Base-by-base conservation (phyloP, 495 filamentous ascomycete species). In the Aspergillus mulundensis region DNA sequence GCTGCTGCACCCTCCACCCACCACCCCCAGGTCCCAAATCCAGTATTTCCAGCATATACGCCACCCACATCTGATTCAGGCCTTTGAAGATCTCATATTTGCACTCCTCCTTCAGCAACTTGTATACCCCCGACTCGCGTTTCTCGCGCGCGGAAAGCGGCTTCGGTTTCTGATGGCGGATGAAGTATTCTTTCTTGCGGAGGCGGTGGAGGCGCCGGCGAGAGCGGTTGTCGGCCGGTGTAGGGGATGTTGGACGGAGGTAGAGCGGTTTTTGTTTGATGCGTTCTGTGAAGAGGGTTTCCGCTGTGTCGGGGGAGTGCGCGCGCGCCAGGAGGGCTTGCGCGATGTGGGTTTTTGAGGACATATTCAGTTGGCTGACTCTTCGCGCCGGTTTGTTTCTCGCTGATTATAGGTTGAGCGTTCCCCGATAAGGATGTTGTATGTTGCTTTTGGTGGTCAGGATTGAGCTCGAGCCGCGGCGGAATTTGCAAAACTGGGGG, bases 101-200 rank as follows among this genome's bases (percentile, higher is more conserved):
- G 64, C 81, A 84, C 50, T 83, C 79, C 25, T 77, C 70, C 54
- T 78, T 77, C 0, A 88, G 88, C 2, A 97, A 78, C 21, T 87
- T 81, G 73, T 95, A 87, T 30, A 96, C 72, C 1, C 83, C 78
- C 0, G 87, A 81, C 10, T 71, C 66, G 20, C 91, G 87, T 65
- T 91, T 93, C 67, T 95, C 79, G 34, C 83, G 80, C 3, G 93
- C 88, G 0, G 90, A 93, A 0, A 97, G 74, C 0, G 91, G 90
- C 38, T 83, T 82, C 0, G 89, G 89, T 41, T 86, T 89, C 54
- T 84, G 76, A 53, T 80, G 79, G 51, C 81, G 81, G 36, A 80
- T 74, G 53, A 74, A 74, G 52, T 82, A 77, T 55, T 75, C 73
- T 56, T 79, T 73, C 52, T 83, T 73, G 54, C 79, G 80, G 48